Conservation (phyloP, 148 eudicot genomes). For the Amaranthus palmeri region DNA sequence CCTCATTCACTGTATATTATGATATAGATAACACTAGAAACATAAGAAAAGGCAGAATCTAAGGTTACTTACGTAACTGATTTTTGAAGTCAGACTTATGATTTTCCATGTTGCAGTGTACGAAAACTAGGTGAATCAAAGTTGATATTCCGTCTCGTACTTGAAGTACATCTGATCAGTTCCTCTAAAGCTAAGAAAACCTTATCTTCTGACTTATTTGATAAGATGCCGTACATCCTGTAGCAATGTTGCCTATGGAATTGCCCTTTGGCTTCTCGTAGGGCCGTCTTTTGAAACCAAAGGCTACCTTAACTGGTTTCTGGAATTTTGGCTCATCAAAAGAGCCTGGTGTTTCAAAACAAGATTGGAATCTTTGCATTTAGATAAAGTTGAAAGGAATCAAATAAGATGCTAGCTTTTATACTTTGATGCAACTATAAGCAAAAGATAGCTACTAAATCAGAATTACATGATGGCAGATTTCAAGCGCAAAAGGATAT, state of each 20-base stretch:
- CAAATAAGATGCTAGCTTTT: not conserved
- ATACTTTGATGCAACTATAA: not conserved
- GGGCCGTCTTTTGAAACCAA: not conserved
- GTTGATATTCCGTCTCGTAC: slow-evolving; percentile 12
- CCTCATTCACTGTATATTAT: not conserved
- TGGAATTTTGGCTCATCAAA: not conserved
- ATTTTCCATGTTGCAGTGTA: not conserved
- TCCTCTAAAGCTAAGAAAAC: not conserved
- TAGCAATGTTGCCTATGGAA: not conserved
- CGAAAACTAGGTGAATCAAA: not conserved
- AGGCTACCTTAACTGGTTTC: slow-evolving; percentile 33
- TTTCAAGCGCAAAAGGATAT: no score
- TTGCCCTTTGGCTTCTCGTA: slow-evolving; percentile 13
- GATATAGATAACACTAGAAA: not conserved
- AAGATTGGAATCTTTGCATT: not conserved
- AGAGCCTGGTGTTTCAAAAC: not conserved
- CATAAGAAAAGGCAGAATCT: not conserved
- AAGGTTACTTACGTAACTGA: not conserved
- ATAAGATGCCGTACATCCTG: slow-evolving; percentile 9
- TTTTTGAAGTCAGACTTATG: not conserved
- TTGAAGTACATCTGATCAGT: slow-evolving; percentile 11
- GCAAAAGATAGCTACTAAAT: no score
- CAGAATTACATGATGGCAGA: no score
- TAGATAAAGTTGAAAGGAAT: slow-evolving; percentile 10
- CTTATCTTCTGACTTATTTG: slow-evolving; percentile 2